phyloP scores from a whole-genome alignment of 345 rosid genomes.

The Gossypium stocksii region DNA sequence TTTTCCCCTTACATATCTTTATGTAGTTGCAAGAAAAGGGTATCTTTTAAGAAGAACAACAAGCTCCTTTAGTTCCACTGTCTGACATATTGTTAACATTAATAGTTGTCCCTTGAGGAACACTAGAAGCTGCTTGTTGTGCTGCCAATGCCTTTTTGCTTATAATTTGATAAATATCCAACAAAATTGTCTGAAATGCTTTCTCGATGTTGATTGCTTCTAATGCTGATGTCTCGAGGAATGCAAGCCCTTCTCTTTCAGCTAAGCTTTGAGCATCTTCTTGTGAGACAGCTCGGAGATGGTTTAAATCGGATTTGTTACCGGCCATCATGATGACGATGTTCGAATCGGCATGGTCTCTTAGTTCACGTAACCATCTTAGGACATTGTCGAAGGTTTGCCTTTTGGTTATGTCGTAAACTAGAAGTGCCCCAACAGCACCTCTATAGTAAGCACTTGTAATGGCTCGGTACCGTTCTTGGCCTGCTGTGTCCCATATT shows the following conservation, averaged over 20 bases:
- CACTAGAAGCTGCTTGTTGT: slow-evolving; percentile 20
- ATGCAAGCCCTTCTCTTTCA: slow-evolving; percentile 43
- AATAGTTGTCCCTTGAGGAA: slow-evolving; percentile 60
- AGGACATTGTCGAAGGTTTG: slow-evolving; percentile 40
- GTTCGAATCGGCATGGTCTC: neutral
- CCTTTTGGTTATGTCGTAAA: neutral
- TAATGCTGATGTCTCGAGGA: slow-evolving; percentile 60
- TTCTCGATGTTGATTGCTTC: neutral
- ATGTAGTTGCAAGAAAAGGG: neutral
- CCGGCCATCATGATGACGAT: neutral
- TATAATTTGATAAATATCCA: neutral
- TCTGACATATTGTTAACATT: slow-evolving; percentile 47
- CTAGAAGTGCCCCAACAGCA: neutral
- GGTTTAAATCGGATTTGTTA: slow-evolving; percentile 13
- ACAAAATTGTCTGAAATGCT: neutral
- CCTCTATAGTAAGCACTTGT: neutral
- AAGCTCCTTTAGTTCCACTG: slow-evolving; percentile 20
- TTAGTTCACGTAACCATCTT: slow-evolving; percentile 50
- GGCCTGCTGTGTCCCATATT: neutral
- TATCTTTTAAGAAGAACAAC: neutral
- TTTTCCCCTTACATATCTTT: neutral
- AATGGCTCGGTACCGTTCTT: neutral
- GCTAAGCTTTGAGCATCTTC: slow-evolving; percentile 45
- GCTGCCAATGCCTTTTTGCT: slow-evolving; percentile 1
- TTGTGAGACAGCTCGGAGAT: slow-evolving; percentile 35